Evolutionary conservation across 2,329 filamentous ascomycete species (phyloP), one percentile per base, ranked within the genome.

Genomic region (Dichotomopilus funicola): DNA sequence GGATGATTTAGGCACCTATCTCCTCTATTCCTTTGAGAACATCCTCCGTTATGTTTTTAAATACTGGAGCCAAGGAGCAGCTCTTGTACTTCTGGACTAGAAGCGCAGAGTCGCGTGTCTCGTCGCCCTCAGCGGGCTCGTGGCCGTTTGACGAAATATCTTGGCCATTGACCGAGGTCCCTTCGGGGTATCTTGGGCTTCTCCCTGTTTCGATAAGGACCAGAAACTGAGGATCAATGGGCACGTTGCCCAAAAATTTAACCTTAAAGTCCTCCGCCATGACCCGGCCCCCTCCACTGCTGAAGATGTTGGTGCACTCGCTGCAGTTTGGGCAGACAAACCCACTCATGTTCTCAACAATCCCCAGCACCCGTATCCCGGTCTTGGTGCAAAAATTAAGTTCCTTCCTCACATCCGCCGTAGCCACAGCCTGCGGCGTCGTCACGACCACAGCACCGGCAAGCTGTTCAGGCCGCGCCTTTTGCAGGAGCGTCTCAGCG

Each of bases 341-440:
- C 2, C 89, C 89, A 62, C 86, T 87, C 94, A 99, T 97, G 69
- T 99, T 99, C 74, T 99, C 94, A 46, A 99, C 81, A 1, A 99
- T 91, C 0, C 94, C 94, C 9, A 97, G 76, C 38, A 95, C 83
- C 2, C 79, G 77, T 49, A 96, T 85, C 35, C 82, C 81, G 1
- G 89, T 92, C 74, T 96, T 96, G 51, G 77, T 77, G 72, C 91
- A 96, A 68, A 96, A 96, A 70, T 96, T 96, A 61, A 96, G 80
- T 71, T 96, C 91, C 68, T 96, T 96, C 66, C 89, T 86, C 40
- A 99, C 94, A 68, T 99, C 94, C 0, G 90, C 88, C 34, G 92
- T 95, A 10, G 90, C 86, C 49, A 99, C 88, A 0, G 92, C 94
- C 69, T 99, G 94, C 0, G 94, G 94, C 0, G 94, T 99, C 2